Base-by-base conservation (phyloP, 164 flowering plant genomes). In the Vitis labrusca region DNA sequence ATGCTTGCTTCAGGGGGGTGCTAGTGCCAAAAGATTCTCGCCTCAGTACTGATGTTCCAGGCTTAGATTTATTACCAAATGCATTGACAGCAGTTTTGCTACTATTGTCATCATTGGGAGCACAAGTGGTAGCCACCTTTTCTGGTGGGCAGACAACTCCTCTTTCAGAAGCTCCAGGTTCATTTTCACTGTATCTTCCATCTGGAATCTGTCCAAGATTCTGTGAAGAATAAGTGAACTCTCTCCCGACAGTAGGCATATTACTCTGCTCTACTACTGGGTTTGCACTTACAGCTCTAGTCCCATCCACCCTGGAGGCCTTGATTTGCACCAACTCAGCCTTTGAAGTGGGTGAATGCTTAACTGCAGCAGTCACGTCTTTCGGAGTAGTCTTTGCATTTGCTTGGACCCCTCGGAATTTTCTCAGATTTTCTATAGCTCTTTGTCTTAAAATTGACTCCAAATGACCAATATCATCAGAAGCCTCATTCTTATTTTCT, bases 401-500 rank as follows among this genome's bases (percentile, higher is more conserved):
- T 19, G 55, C 73, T 47, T 72, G 71, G n/a, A 27, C 15, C 12
- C 76, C 81, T 29, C 83, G 85, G 50, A 89, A 91, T 72, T 74
- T 92, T 74, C 57, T 86, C 32, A 95, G 77, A 80, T 93, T 95
- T 79, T 95, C 97, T 79, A 95, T 74, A 54, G 98, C 98, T 73
- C 79, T 90, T 66, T 81, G 88, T 71, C 97, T 85, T 78, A 93
- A 71, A 62, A 80, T 65, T 30, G 81, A 69, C 80, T 91, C 99
- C 73, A 90, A 69, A 73, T 91, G 88, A 54, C 54, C 78, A 76
- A 55, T 63, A 48, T 63, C 66, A 61, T 50, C 62, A 57, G 85
- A 77, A 66, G 44, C 59, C 68, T 73, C 79, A 61, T 16, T 69
- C 58, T 60, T 68, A 48, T 49, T 77, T 14, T 61, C 77, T 47